These are phyloP conservation scores for Fraxinus greggii DNA, from an alignment of 305 asterid genomes.

Conservation along the genomic window DNA sequence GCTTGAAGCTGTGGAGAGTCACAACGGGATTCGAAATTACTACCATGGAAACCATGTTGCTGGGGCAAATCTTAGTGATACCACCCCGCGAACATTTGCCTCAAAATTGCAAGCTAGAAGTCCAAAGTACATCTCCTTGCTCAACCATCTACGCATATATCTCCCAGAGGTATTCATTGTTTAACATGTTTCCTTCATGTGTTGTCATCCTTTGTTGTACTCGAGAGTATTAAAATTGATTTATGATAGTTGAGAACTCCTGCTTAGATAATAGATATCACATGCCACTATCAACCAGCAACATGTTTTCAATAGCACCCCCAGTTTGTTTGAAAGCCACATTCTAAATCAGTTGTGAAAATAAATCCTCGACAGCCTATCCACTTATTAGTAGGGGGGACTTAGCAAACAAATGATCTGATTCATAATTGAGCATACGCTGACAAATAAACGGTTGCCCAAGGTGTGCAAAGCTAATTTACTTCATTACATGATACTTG, in stretches of 20 bases:
- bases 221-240: neutral
- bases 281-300: neutral
- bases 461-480: slow-evolving; percentile 14
- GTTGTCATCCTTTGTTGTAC: slow-evolving; percentile 4
- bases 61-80: slow-evolving; percentile 88
- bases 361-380: neutral
- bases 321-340: slow-evolving; percentile 14
- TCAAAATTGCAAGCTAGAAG: slow-evolving; percentile 97
- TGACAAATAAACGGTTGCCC: slow-evolving; percentile 18
- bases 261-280: neutral
- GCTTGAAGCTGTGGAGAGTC: slow-evolving; percentile 97
- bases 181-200: slow-evolving; percentile 14
- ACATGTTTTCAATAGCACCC: slow-evolving; percentile 12
- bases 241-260: slow-evolving; percentile 12
- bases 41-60: slow-evolving; percentile 96
- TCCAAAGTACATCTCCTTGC: slow-evolving; percentile 94
- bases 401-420: neutral
- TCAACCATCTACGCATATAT: slow-evolving; percentile 96
- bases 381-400: neutral
- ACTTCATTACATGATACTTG: neutral
- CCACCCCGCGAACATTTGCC: slow-evolving; percentile 86
- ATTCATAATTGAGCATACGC: slow-evolving; percentile 1
- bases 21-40: slow-evolving; percentile 76
- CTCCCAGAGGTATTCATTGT: slow-evolving; percentile 81
- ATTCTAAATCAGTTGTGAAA: slow-evolving; percentile 9